Percentiles rank a stretch among this genome's conserved stretches.
phyloP scores from a whole-genome alignment of 768 basidiomycete species.

The Boletus edulis region DNA sequence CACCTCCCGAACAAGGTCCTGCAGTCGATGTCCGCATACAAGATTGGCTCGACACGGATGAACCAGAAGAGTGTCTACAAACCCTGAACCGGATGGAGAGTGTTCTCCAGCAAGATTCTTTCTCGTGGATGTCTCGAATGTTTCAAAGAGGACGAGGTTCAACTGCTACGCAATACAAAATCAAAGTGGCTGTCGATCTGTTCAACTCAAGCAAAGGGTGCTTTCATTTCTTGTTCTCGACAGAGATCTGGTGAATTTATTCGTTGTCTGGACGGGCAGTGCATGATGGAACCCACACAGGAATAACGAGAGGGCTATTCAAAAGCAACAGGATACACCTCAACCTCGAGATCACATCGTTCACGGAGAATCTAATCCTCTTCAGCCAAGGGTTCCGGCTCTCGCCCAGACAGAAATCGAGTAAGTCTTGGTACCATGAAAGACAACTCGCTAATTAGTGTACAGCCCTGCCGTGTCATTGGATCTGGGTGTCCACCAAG shows the following conservation, averaged over 20 bases:
- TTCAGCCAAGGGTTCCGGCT: no score
- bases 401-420: no score
- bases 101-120: neutral
- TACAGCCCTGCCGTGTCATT: neutral
- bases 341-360: neutral
- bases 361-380: no score
- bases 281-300: neutral
- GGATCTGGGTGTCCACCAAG: neutral
- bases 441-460: neutral
- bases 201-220: neutral
- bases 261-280: neutral
- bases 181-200: conserved; percentile 1
- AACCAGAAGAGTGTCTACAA: neutral
- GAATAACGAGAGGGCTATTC: neutral
- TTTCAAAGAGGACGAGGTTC: neutral
- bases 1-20: neutral
- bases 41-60: neutral
- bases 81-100: neutral
- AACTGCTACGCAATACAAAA: neutral
- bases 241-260: neutral
- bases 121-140: neutral
- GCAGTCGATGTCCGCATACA: neutral
- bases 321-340: neutral
- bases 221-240: conserved; percentile 1
- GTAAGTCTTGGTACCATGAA: neutral